Evolutionary conservation across 73 alveolate genomes (phyloP).

Genomic region (Paramecium primaurelia): DNA sequence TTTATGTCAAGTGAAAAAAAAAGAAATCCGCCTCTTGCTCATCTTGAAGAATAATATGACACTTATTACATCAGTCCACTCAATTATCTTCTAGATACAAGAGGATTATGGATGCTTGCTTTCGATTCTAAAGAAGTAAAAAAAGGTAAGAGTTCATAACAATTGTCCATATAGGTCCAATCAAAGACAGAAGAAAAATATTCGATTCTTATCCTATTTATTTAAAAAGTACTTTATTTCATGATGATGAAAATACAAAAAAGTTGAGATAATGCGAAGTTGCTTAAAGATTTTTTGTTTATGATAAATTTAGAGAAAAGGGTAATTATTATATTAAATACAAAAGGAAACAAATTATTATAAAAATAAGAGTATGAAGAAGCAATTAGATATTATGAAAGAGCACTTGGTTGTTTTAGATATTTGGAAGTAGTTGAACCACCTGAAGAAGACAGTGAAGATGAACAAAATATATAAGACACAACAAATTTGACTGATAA

Average conservation of each 20-base stretch:
- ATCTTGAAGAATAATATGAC: slow-evolving; percentile 34
- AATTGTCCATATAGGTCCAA: neutral
- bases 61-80: slow-evolving; percentile 50
- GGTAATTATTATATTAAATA: neutral
- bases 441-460: slow-evolving; percentile 44
- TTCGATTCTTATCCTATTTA: slow-evolving; percentile 57
- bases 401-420: slow-evolving; percentile 58
- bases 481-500: neutral
- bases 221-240: slow-evolving; percentile 43
- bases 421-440: slow-evolving; percentile 57
- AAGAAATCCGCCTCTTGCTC: slow-evolving; percentile 48
- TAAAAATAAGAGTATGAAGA: slow-evolving; percentile 49
- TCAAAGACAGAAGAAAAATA: slow-evolving; percentile 57
- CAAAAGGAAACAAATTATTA: slow-evolving; percentile 11
- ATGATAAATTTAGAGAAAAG: slow-evolving; percentile 57
- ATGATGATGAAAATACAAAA: slow-evolving; percentile 57
- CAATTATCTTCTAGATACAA: slow-evolving; percentile 38
- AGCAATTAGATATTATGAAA: slow-evolving; percentile 51
- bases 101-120: slow-evolving; percentile 56
- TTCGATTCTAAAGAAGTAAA: slow-evolving; percentile 49
- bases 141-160: slow-evolving; percentile 11
- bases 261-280: slow-evolving; percentile 49
- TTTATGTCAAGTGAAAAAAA: slow-evolving; percentile 57
- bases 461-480: slow-evolving; percentile 7
- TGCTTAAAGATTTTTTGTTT: slow-evolving; percentile 55